Conservation (phyloP, 1,284 basidiomycete genomes). For the Cutaneotrichosporon sp. region DNA sequence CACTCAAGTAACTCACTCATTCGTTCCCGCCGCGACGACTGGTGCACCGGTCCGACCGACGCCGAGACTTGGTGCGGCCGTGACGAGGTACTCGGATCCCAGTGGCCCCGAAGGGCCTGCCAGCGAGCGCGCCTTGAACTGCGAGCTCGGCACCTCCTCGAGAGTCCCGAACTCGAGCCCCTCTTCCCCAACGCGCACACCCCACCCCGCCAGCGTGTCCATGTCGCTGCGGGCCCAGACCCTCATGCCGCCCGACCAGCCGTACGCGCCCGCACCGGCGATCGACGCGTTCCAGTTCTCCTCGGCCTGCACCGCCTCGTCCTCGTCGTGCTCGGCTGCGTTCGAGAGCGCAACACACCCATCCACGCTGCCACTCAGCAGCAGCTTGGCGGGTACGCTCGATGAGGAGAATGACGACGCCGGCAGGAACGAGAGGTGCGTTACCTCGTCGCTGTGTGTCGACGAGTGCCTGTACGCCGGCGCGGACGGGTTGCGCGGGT, state of each 20-base stretch:
- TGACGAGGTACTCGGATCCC: conserved; percentile 49
- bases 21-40: conserved; percentile 48
- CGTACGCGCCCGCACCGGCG: conserved; percentile 41
- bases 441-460: conserved; percentile 58
- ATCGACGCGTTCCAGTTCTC: conserved; percentile 54
- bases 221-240: conserved; percentile 55
- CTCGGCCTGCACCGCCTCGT: conserved; percentile 54
- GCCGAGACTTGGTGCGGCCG: conserved; percentile 48
- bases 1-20: conserved; percentile 38
- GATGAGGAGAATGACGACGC: conserved; percentile 30
- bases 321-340: conserved; percentile 55
- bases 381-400: conserved; percentile 41
- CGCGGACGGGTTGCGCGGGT: conserved; percentile 46
- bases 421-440: conserved; percentile 55
- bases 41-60: conserved; percentile 39
- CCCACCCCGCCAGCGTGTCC: conserved; percentile 51
- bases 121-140: conserved; percentile 45
- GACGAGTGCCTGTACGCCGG: conserved; percentile 55
- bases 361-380: conserved; percentile 56
- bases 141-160: conserved; percentile 31
- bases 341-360: conserved; percentile 56
- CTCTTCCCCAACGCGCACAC: conserved; percentile 25
- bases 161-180: conserved; percentile 36
- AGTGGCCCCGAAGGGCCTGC: conserved; percentile 25
- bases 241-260: conserved; percentile 36